These are phyloP conservation scores for Teratosphaeria gauchensis DNA, from an alignment of 2,329 filamentous ascomycete genomes.

Conservation along the genomic window DNA sequence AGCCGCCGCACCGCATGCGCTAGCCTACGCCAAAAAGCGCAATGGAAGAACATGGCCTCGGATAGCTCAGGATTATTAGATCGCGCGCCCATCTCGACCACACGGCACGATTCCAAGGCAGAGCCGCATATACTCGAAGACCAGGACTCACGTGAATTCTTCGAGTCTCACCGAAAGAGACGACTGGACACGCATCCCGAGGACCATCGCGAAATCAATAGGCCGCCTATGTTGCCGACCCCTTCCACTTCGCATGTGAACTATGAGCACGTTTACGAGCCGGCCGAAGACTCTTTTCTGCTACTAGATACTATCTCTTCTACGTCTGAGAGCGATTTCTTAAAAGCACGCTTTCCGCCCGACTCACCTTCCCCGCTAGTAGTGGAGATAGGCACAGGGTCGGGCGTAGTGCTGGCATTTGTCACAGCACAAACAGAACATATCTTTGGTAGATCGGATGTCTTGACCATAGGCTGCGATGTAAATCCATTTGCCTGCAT, in stretches of 20 bases:
- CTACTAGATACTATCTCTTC: constrained; percentile 85
- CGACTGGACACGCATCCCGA: neutral
- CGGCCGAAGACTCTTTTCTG: constrained; percentile 90
- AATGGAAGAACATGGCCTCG: neutral
- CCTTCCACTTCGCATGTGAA: constrained; percentile 87
- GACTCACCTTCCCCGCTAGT: constrained; percentile 44
- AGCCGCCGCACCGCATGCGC: neutral
- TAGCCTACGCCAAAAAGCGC: neutral
- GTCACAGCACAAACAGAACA: constrained; percentile 60
- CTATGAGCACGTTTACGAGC: constrained; percentile 84
- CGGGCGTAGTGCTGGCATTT: constrained; percentile 89
- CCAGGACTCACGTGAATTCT: neutral
- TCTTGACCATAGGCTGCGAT: constrained; percentile 71
- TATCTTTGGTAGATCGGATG: constrained; percentile 62
- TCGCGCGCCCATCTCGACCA: neutral
- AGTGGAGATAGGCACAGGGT: constrained; percentile 82
- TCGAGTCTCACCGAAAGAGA: neutral
- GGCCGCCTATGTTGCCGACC: constrained; percentile 68
- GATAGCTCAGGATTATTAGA: neutral
- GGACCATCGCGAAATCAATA: neutral
- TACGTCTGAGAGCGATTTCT: constrained; percentile 56
- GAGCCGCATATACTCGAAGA: neutral
- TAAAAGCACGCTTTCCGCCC: constrained; percentile 50
- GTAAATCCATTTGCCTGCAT: constrained; percentile 75
- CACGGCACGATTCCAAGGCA: neutral